Percentiles rank a stretch among this genome's conserved stretches.
These are phyloP conservation scores for Saccharata proteae DNA, from an alignment of 2,329 filamentous ascomycete genomes.

Conservation along the genomic window DNA sequence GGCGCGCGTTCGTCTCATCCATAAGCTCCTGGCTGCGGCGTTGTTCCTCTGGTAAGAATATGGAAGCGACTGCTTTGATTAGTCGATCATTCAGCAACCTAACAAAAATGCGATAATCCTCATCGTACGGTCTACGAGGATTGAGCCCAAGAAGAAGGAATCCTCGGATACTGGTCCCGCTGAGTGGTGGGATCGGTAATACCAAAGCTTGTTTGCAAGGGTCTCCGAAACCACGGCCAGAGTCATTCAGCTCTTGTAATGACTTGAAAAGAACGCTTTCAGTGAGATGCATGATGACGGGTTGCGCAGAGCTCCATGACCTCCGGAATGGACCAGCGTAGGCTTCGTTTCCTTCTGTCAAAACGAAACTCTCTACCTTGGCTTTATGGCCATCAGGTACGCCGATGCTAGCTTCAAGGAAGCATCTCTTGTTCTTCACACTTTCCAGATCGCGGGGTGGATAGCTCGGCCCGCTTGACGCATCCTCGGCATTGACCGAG, in stretches of 20 bases:
- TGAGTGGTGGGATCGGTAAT: slow-evolving; percentile 6
- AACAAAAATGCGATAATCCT: slow-evolving; percentile 7
- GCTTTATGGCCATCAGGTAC: slow-evolving; percentile 1
- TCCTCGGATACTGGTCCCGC: slow-evolving; percentile 6
- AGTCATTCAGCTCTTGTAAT: neutral
- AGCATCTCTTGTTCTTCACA: slow-evolving; percentile 3
- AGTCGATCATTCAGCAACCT: slow-evolving; percentile 6
- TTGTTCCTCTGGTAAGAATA: slow-evolving; percentile 6
- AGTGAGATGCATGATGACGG: neutral
- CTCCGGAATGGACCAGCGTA: slow-evolving; percentile 4
- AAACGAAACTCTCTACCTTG: slow-evolving; percentile 1
- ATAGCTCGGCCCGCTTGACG: no score
- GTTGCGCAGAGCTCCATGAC: slow-evolving; percentile 7
- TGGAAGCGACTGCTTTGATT: slow-evolving; percentile 7
- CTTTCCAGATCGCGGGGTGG: neutral
- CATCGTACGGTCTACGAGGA: slow-evolving; percentile 5
- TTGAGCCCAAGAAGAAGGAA: slow-evolving; percentile 6
- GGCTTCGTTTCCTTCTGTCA: slow-evolving; percentile 5
- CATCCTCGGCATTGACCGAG: slow-evolving; percentile 2
- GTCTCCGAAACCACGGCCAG: slow-evolving; percentile 4
- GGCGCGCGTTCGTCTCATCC: slow-evolving; percentile 2
- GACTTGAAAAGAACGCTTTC: neutral
- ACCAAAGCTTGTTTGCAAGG: slow-evolving; percentile 2
- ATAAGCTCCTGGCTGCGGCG: slow-evolving; percentile 2
- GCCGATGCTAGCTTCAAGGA: slow-evolving; percentile 5